These are phyloP conservation scores for Sechiopsis laciniata DNA, from an alignment of 306 rosid species.

Conservation along the genomic window DNA sequence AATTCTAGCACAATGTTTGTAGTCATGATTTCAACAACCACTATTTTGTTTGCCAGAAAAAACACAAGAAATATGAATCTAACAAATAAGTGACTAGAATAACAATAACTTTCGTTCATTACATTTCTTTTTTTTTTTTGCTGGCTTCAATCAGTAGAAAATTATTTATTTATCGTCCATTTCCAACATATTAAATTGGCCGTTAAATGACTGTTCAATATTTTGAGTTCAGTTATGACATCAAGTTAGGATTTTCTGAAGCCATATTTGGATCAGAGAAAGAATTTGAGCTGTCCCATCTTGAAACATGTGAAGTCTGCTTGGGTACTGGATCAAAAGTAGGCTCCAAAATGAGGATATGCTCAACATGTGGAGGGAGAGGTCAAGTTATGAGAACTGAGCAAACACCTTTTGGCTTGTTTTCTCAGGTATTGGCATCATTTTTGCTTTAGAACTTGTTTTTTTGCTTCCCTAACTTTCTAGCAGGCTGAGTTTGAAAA, in stretches of 20 bases:
- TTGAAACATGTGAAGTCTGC: conserved; percentile 90
- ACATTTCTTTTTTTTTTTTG: no score
- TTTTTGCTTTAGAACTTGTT: conserved; percentile 4
- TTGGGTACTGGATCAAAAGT: conserved; percentile 73
- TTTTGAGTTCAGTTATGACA: conserved; percentile 67
- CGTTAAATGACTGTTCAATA: conserved; percentile 26
- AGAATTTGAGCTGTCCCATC: conserved; percentile 85
- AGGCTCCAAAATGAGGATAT: conserved; percentile 81
- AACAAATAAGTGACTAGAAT: no score
- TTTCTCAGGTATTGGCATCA: conserved; percentile 62
- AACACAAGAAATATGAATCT: no score
- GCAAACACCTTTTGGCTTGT: conserved; percentile 97
- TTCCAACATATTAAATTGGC: conserved; percentile 20
- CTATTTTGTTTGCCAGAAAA: no score
- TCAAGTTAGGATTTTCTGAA: conserved; percentile 75
- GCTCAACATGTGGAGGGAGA: conserved; percentile 98
- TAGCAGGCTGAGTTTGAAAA: neutral
- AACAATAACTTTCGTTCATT: no score
- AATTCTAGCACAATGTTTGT: no score
- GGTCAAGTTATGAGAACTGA: conserved; percentile 99
- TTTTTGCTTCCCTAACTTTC: neutral
- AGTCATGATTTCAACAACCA: no score
- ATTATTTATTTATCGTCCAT: neutral
- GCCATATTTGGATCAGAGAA: conserved; percentile 87
- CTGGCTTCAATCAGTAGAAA: neutral